phyloP scores from a whole-genome alignment of 2,329 filamentous ascomycete species.

The Diaporthe sp. region DNA sequence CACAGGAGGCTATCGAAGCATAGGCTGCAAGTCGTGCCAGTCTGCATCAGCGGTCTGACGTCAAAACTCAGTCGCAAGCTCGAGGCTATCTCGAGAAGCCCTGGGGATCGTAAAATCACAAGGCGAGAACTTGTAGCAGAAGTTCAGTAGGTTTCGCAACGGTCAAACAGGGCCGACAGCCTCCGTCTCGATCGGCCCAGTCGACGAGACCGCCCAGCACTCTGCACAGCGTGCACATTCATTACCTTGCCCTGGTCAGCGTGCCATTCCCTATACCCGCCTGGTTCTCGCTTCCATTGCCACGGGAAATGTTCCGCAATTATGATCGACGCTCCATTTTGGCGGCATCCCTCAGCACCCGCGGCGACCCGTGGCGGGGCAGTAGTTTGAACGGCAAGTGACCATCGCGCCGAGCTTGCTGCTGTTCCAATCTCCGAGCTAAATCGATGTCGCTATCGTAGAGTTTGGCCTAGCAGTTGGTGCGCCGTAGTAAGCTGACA shows the following conservation, averaged over 20 bases:
- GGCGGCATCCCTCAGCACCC: constrained; percentile 23
- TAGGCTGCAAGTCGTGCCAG: constrained; percentile 12
- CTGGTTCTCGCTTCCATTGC: constrained; percentile 29
- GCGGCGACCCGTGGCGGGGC: constrained; percentile 25
- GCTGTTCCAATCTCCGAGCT: constrained; percentile 28
- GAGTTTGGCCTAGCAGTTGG: constrained; percentile 30
- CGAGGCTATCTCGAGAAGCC: constrained; percentile 11
- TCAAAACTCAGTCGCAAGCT: constrained; percentile 29
- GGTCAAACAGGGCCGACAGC: constrained; percentile 2
- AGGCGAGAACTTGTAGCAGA: background rate
- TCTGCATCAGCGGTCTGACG: constrained; percentile 24
- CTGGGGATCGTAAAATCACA: constrained; percentile 5
- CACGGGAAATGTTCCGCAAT: constrained; percentile 28
- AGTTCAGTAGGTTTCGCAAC: constrained; percentile 30
- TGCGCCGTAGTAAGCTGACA: constrained; percentile 27
- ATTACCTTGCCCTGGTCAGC: constrained; percentile 23
- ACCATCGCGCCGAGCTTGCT: constrained; percentile 31
- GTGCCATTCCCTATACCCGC: constrained; percentile 27
- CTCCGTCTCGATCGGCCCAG: constrained; percentile 3
- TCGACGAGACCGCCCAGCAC: constrained; percentile 3
- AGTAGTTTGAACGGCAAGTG: constrained; percentile 9
- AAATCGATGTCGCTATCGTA: constrained; percentile 20
- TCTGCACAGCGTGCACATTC: background rate
- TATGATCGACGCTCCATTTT: constrained; percentile 26
- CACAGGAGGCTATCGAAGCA: constrained; percentile 21